Base-by-base conservation (phyloP, 768 basidiomycete genomes). In the Hypholoma sublateritium region DNA sequence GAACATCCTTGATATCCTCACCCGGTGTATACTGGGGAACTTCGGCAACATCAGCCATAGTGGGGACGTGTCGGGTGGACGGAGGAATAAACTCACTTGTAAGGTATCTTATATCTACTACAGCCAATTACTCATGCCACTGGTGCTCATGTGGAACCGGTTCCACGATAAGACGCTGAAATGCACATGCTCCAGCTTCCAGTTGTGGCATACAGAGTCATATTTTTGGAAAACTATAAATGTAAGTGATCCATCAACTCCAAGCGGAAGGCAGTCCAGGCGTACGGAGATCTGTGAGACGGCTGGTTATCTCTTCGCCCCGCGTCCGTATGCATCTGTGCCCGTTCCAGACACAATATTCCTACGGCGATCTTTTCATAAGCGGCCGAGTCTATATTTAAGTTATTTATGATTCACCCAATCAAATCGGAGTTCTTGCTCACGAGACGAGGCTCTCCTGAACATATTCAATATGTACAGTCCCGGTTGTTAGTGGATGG, bases 1-100 rank as follows among this genome's bases (percentile, higher is more conserved):
- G 67, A 36, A 57, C 65, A 47, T 49, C 52, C 25, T 62, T 52
- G 50, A 51, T 66, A 37, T 63, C 62, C 55, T 65, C 67, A 39
- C 59, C 58, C 56, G 55, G 45, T 41, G 60, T 62, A 64, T 68
- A 64, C 55, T 66, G 63, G 41, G 66, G 68, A 19, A 56, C 61
- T 57, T 60, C 44, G 13, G 44, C 44, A 13, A 46, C 50, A 46
- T 70, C 66, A 55, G 65, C 56, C 66, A 70, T 70, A 43, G 58
- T 49, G 54, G 55, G 45, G 56, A 50, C 59, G 58, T 59, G 61
- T 56, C 54, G 45, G 53, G 37, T 42, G 43, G 44, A 59, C 62
- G 54, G 48, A 45, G 44, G 52, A 50, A 51, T 32, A 22, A 55
- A 21, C 34, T 37, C 7, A 14, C 3, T 46, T 47, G 32, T 42